Conservation (phyloP, 768 basidiomycete species). For the Podaxis pistillaris region DNA sequence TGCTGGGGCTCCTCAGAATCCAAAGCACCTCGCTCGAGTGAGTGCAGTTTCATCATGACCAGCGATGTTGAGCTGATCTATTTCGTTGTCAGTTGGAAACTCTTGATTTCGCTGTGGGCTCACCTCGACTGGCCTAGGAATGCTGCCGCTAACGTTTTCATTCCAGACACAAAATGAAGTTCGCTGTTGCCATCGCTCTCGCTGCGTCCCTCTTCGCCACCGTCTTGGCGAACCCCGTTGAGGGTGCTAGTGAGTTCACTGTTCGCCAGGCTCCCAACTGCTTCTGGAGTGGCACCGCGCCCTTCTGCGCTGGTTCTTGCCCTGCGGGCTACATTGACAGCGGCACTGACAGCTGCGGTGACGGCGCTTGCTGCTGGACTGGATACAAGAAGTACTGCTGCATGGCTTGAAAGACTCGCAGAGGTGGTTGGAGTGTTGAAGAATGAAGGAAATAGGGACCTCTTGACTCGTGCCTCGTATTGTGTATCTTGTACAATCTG, state of each 20-base stretch:
- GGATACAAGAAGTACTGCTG: not conserved
- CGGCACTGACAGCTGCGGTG: not conserved
- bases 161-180: not conserved
- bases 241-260: not conserved
- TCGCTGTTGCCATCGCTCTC: not conserved
- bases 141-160: too few relatives aligned
- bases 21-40: too few relatives aligned
- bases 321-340: not conserved
- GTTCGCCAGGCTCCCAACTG: not conserved
- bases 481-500: not conserved
- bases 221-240: not conserved
- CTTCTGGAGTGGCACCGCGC: not conserved
- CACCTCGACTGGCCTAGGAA: too few relatives aligned
- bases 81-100: too few relatives aligned
- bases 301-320: not conserved
- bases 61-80: too few relatives aligned
- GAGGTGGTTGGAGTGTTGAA: not conserved
- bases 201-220: not conserved
- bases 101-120: too few relatives aligned
- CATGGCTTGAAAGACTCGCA: not conserved
- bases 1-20: too few relatives aligned
- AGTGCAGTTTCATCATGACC: too few relatives aligned
- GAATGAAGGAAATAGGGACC: not conserved
- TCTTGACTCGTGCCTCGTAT: not conserved
- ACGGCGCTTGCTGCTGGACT: not conserved